Base-by-base conservation (phyloP, 2,329 filamentous ascomycete genomes). In the Cercospora sp. region DNA sequence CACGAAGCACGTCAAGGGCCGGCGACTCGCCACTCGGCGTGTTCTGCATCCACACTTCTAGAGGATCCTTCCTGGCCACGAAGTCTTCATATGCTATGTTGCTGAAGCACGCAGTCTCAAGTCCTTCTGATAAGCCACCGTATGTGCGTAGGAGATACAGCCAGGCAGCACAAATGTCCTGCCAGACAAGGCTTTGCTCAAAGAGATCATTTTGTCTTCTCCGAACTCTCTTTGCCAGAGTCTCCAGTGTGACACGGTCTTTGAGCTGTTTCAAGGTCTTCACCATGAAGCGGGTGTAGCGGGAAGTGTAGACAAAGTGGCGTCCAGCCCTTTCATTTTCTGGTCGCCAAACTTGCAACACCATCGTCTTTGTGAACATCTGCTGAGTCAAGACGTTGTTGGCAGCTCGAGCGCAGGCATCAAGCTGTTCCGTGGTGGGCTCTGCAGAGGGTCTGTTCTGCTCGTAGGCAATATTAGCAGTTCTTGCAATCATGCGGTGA, bases 341-440 rank as follows among this genome's bases (percentile, higher is more conserved):
- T 42, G 94, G 95, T 73, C 94, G 94, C 94, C 94, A 97, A 3
- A 97, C 93, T 76, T 96, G 94, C 78, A 97, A 89, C 1, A 91
- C 90, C 90, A 97, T 97, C 0, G 93, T 97, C 81, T 97, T 97
- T 45, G 94, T 97, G 73, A 97, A 94, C 64, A 97, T 90, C 51
- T 97, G 91, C 63, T 88, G 86, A 60, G 93, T 94, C 13, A 96
- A 87, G 64, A 94, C 91, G 75, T 90, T 87, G 73, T 93, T 94
- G 23, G 91, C 90, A 33, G 86, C 87, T 13, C 85, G 79, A 5
- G 85, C 85, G 10, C 85, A 83, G 72, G 83, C 74, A n/a, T 67
- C 51, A 18, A 42, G 51, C 51, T 64, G 30, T 8, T 42, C 31
- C 8, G 23, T n/a, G 18, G 51, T n/a, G 33, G 28, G 12, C 8